A percentile compares a stretch with the other conserved stretches of the same genome.
Evolutionary conservation across 345 rosid genomes (phyloP).

Genomic region (Populus tremula): DNA sequence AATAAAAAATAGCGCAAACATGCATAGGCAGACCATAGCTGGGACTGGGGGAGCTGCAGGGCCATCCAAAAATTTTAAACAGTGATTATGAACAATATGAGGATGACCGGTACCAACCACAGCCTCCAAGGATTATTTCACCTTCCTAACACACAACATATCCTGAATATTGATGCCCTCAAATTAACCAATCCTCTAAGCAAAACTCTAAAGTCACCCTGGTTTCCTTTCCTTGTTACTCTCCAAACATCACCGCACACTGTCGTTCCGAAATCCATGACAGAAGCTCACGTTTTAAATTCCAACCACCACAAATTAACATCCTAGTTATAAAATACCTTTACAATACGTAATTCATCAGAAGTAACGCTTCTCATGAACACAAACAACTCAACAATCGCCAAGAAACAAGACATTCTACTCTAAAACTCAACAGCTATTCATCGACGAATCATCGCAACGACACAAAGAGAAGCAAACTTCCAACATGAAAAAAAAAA

Average conservation of each 20-base stretch:
- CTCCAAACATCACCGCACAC: neutral
- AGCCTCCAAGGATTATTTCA: neutral
- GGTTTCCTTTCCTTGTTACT: neutral
- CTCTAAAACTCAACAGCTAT: no score
- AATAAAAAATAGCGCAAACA: neutral
- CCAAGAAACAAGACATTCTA: no score
- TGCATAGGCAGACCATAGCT: neutral
- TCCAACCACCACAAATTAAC: neutral
- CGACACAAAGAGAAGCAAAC: no score
- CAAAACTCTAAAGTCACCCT: neutral
- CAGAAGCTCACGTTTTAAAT: neutral
- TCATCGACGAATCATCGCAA: no score
- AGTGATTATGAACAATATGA: neutral
- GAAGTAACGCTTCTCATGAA: neutral
- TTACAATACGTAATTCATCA: neutral
- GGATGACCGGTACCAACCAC: neutral
- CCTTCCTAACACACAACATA: neutral
- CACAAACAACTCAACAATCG: neutral
- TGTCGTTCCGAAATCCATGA: neutral
- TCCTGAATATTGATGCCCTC: neutral
- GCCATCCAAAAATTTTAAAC: no score
- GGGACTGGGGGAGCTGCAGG: neutral
- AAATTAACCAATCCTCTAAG: neutral
- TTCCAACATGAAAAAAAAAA: no score
- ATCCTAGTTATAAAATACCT: neutral